Evolutionary conservation across 257 asterid species (phyloP), one percentile per base, ranked within the genome.

Genomic region (Nicotiana tabacum): DNA sequence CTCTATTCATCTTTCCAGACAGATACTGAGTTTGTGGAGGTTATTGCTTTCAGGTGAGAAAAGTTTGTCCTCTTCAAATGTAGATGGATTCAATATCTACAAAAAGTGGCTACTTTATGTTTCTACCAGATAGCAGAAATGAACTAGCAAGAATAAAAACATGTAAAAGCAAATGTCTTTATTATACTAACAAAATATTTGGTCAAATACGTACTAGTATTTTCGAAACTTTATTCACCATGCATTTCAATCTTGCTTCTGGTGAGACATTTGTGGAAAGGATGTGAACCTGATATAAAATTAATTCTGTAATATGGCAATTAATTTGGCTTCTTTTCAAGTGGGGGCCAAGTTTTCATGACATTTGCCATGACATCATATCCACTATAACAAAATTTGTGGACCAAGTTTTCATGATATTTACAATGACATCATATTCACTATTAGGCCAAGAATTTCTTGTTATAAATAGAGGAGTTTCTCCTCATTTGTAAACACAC

Each of bases 11-110:
- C 37, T 68, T 85, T 82, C 81, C 95, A 93, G 98, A 86, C 93
- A 66, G 96, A 93, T 51, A 89, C 96, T 39, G 97, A 92, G 84
- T 94, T 94, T 83, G 88, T 91, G 67, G 96, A 94, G 91, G 97
- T 94, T 35, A 88, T 94, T 82, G 96, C 97, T 78, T 94, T 94
- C 92, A 92, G 97, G 98, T 91, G 87, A 85, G 9, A 81, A 58
- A 69, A 3, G 24, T 24, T 46, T 24, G 3, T 70, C 11, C 37
- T 43, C 35, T 70, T n/a, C 18, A 10, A 64, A 27, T 24, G 6
- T 0, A 17, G 57, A 43, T 11, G 2, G 58, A 39, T 21, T 70
- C 0, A 39, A n/a, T 70, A 18, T 21, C 5, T 39, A 39, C 9
- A 55, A 37, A 3, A 35, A 66, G 74, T 30, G 48, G 51, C 4